Base-by-base conservation (phyloP, 164 flowering plant genomes). In the Vitis rotundifolia region DNA sequence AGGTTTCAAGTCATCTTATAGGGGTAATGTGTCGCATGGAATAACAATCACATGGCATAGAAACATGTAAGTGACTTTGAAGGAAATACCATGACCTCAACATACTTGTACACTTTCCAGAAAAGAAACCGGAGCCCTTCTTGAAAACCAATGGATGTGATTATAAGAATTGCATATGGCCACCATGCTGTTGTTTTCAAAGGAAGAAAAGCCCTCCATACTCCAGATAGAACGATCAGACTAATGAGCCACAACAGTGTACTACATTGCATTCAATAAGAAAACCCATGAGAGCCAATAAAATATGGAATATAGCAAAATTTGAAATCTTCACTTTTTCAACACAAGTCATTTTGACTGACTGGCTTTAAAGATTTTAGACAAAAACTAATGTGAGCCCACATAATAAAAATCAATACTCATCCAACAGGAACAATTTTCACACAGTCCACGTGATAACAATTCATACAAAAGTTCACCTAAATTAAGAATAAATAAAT, bases 131-230 rank as follows among this genome's bases (percentile, higher is more conserved):
- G 87, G 57, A 93, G 84, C 48, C 74, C 93, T 83, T 95, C 99
- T 81, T 95, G 99, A 69, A 95, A 86, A 28, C 70, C 82, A 62
- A 95, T 86, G 8, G 98, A 93, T 2, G 96, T 79, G 72, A 93
- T 9, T 22, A 95, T 75, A 47, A 95, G 87, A 48, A 89, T 51
- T 2, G 79, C 87, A 71, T 78, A 93, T 0, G 94, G 88, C 98
- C 96, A 94, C 89, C 84, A 87, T 26, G 81, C 60, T 3, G 86
- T 73, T 22, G 94, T 73, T 61, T 86, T 86, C 61, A 95, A 75
- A 11, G 99, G 99, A 76, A 95, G 97, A 75, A 95, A 95, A 11
- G 81, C 86, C 82, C 93, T 87, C 99, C 99, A 95, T 0, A 83
- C 7, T 29, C 82, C 94, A 3, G 99, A 86, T 11, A 95, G 73